Base-by-base conservation (phyloP, 2,329 filamentous ascomycete genomes). In the Fusarium udum region DNA sequence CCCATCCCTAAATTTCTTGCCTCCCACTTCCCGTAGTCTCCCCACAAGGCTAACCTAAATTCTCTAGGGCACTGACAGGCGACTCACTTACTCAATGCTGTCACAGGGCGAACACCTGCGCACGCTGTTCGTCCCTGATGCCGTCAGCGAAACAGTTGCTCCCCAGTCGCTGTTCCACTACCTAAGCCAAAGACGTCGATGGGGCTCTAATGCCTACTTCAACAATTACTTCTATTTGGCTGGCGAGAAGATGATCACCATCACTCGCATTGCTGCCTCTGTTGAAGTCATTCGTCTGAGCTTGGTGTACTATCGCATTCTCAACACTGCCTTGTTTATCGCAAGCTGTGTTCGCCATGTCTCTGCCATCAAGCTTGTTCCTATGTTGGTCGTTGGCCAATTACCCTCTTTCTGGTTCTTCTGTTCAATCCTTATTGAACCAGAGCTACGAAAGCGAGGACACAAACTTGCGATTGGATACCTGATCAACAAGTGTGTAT, bases 241-340 rank as follows among this genome's bases (percentile, higher is more conserved):
- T 10, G 80, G 80, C 20, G 75, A 79, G 45, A 79, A 80, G 34
- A 81, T 82, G 79, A 88, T 83, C 62, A 86, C 73, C 24, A 64
- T 81, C 24, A 82, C 80, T 7, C 78, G 80, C 1, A 70, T 82
- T 13, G 78, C 75, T 3, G 78, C 80, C 0, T 71, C 74, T 0
- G 71, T 82, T 3, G 80, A 82, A n/a, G 74, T 82, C 20, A 64
- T 78, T 10, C 75, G 80, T 6, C 68, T 80, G 7, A 79, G 75
- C 43, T 69, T 82, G 24, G 80, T 82, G 1, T 82, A 82, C 63
- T 82, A 81, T 37, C 80, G 80, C 10, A 73, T 82, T 13, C 65
- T 80, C 43, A 82, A 82, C 69, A 81, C 80, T 0, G 63, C 61
- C 3, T 59, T 82, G 1, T 82, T 82, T 51, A 73, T 82, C 22